These are phyloP conservation scores for Tremella yokohamensis DNA, from an alignment of 768 basidiomycete genomes.

Conservation along the genomic window DNA sequence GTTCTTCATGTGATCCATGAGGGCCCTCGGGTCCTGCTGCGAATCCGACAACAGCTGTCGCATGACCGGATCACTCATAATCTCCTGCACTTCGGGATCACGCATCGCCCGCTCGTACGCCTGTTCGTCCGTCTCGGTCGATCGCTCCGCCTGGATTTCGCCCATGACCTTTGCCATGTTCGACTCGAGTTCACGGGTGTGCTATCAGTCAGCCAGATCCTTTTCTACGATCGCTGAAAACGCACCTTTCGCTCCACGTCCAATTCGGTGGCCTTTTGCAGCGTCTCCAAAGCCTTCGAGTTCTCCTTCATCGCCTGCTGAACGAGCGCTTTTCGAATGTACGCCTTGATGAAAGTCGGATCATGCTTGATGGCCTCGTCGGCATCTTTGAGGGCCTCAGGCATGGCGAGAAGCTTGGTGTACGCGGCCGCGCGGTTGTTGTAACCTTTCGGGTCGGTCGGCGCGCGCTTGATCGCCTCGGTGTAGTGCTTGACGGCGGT, in stretches of 20 bases:
- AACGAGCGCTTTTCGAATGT: slow-evolving; percentile 87
- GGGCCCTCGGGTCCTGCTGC: slow-evolving; percentile 77
- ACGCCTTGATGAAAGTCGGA: slow-evolving; percentile 86
- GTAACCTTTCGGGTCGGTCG: slow-evolving; percentile 82
- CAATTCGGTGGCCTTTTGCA: slow-evolving; percentile 70
- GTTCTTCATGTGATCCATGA: slow-evolving; percentile 97
- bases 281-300: slow-evolving; percentile 76
- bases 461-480: slow-evolving; percentile 95
- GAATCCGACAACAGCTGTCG: slow-evolving; percentile 89
- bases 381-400: slow-evolving; percentile 94
- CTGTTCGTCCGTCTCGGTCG: slow-evolving; percentile 85
- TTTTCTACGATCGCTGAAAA: background rate
- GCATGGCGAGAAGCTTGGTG: slow-evolving; percentile 86
- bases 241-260: slow-evolving; percentile 68
- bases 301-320: slow-evolving; percentile 87
- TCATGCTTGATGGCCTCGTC: slow-evolving; percentile 90
- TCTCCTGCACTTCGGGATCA: slow-evolving; percentile 78
- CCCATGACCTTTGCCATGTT: slow-evolving; percentile 76
- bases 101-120: slow-evolving; percentile 90
- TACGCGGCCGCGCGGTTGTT: slow-evolving; percentile 98
- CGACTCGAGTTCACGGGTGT: slow-evolving; percentile 74
- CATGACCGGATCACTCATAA: slow-evolving; percentile 69
- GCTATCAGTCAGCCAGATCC: slow-evolving; percentile 44
- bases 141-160: slow-evolving; percentile 72
- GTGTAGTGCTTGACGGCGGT: slow-evolving; percentile 86